These are phyloP conservation scores for Colletotrichum aenigma DNA, from an alignment of 2,329 filamentous ascomycete species.

Conservation along the genomic window DNA sequence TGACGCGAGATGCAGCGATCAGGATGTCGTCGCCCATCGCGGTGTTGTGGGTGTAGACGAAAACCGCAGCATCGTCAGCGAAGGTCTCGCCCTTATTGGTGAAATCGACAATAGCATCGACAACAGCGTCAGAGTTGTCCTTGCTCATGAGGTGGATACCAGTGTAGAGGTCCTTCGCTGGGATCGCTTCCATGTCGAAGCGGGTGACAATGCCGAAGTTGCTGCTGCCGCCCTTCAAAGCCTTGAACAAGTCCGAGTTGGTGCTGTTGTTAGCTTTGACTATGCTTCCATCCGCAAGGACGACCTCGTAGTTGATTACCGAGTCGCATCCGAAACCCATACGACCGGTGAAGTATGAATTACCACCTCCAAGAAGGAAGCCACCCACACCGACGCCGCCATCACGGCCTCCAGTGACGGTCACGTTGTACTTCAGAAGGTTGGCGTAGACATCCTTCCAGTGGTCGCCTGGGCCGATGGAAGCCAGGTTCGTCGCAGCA, in stretches of 20 bases:
- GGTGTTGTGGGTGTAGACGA: conserved; percentile 28
- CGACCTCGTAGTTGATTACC: conserved; percentile 47
- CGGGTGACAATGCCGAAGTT: conserved; percentile 49
- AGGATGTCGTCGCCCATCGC: conserved; percentile 12
- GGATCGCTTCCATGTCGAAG: conserved; percentile 29
- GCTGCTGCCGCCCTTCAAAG: conserved; percentile 51
- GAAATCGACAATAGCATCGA: conserved; percentile 41
- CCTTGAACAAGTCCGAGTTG: conserved; percentile 49
- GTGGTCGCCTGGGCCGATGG: conserved; percentile 1
- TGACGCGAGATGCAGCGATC: conserved; percentile 20
- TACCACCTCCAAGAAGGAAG: conserved; percentile 49
- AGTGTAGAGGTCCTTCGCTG: conserved; percentile 10
- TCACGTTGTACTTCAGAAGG: conserved; percentile 24
- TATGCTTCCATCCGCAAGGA: conserved; percentile 46
- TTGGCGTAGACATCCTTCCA: conserved; percentile 18
- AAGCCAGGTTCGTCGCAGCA: conserved; percentile 2
- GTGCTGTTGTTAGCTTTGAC: conserved; percentile 38
- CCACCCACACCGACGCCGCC: conserved; percentile 47
- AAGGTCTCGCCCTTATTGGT: conserved; percentile 39
- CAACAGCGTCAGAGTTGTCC: conserved; percentile 11
- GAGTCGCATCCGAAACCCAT: conserved; percentile 52
- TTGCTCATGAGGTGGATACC: conserved; percentile 16
- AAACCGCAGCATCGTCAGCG: conserved; percentile 26
- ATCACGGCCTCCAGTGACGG: conserved; percentile 47
- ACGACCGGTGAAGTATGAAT: conserved; percentile 49